A percentile compares a stretch with the other conserved stretches of the same genome.
Conservation (phyloP, 768 basidiomycete genomes). For the Rhodotorula babjevae region DNA sequence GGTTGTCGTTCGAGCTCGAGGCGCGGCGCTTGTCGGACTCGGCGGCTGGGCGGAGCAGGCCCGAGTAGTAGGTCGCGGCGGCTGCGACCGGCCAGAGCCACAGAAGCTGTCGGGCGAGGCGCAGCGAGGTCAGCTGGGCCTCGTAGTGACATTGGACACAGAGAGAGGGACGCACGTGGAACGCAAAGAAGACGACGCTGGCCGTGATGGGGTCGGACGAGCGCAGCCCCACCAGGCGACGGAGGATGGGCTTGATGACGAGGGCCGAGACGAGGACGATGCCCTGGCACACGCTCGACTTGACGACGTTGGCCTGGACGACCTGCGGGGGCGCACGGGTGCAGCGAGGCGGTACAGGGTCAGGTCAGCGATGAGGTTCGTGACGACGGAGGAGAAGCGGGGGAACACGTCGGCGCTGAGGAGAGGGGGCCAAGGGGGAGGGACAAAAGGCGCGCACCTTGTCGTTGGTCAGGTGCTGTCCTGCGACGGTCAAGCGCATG, state of each 20-base stretch:
- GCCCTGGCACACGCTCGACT: slow-evolving; percentile 36
- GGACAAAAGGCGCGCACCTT: slow-evolving; percentile 10
- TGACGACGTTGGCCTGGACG: slow-evolving; percentile 36
- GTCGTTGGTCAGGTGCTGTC: slow-evolving; percentile 20
- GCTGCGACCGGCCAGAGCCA: slow-evolving; percentile 77
- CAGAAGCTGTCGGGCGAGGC: slow-evolving; percentile 57
- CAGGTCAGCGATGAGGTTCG: not conserved
- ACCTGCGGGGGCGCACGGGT: slow-evolving; percentile 1
- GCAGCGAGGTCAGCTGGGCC: too few relatives aligned
- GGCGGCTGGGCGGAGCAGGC: slow-evolving; percentile 33
- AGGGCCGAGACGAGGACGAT: slow-evolving; percentile 41
- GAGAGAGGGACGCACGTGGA: slow-evolving; percentile 28
- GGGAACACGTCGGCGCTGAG: not conserved
- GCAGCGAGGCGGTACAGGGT: too few relatives aligned
- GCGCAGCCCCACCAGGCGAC: slow-evolving; percentile 17
- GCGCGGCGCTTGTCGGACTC: slow-evolving; percentile 25
- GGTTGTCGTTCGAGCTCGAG: not conserved
- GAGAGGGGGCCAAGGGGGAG: not conserved
- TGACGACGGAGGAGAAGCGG: not conserved
- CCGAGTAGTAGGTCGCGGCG: slow-evolving; percentile 74
- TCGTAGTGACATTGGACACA: too few relatives aligned
- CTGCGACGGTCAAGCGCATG: slow-evolving; percentile 14
- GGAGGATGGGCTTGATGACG: slow-evolving; percentile 39
- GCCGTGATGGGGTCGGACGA: slow-evolving; percentile 20
- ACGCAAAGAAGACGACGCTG: slow-evolving; percentile 36